These are phyloP conservation scores for Myxozyma geophila DNA, from an alignment of 805 yeast genomes.

Conservation along the genomic window DNA sequence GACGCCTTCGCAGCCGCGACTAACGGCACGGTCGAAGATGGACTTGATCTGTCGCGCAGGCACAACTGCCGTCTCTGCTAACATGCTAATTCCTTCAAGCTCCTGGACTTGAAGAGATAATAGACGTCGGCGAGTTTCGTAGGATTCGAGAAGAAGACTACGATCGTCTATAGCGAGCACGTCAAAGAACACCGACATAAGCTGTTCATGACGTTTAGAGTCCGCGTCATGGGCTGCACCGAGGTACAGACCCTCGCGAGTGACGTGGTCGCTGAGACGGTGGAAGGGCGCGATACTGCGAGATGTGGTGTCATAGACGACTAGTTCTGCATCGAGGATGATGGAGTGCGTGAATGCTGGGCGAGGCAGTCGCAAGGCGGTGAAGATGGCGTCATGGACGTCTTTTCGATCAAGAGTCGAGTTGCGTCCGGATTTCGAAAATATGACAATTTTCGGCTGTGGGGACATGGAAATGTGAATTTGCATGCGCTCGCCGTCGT, in stretches of 20 bases:
- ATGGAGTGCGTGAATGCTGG: not conserved
- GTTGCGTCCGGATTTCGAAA: constrained; percentile 30
- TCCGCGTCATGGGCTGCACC: constrained; percentile 8
- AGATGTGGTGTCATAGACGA: constrained; percentile 19
- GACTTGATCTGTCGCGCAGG: not conserved
- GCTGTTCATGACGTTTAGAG: constrained; percentile 8
- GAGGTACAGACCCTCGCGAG: constrained; percentile 14
- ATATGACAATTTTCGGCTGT: constrained; percentile 10
- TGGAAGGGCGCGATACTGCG: constrained; percentile 22
- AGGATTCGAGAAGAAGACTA: constrained; percentile 16
- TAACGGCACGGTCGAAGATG: constrained; percentile 7
- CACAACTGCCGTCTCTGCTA: constrained; percentile 1
- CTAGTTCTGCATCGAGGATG: constrained; percentile 29
- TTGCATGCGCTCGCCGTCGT: constrained; percentile 34
- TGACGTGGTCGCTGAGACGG: constrained; percentile 23
- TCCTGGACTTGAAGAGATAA: constrained; percentile 7
- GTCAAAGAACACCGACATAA: constrained; percentile 29
- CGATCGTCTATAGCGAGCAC: constrained; percentile 13
- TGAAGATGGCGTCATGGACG: constrained; percentile 12
- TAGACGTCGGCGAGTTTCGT: constrained; percentile 3
- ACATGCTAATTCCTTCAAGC: constrained; percentile 8
- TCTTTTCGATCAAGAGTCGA: constrained; percentile 25
- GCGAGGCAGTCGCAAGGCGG: not conserved
- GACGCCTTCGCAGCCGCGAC: constrained; percentile 22
- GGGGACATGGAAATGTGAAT: constrained; percentile 13